These are phyloP conservation scores for Exophiala xenobiotica DNA, from an alignment of 2,329 filamentous ascomycete genomes.

Conservation along the genomic window DNA sequence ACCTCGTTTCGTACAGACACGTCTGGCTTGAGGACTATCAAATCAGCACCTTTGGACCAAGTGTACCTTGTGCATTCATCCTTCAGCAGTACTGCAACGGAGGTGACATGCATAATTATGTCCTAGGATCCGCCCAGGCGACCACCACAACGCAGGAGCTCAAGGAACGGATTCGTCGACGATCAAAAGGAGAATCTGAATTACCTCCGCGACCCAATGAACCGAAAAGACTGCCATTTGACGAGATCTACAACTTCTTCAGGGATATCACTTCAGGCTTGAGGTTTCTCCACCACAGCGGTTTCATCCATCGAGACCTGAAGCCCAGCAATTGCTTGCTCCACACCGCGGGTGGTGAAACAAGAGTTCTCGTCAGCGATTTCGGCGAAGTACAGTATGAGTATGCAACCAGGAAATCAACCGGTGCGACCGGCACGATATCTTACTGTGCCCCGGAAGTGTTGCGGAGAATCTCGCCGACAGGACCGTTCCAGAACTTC, in stretches of 20 bases:
- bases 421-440: slow-evolving; percentile 90
- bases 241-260: slow-evolving; percentile 96
- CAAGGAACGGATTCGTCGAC: slow-evolving; percentile 80
- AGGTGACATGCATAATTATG: slow-evolving; percentile 84
- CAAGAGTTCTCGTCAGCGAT: slow-evolving; percentile 88
- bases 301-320: slow-evolving; percentile 93
- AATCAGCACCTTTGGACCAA: slow-evolving; percentile 82
- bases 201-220: slow-evolving; percentile 38
- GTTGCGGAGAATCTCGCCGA: slow-evolving; percentile 61
- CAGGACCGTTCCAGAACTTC: slow-evolving; percentile 83
- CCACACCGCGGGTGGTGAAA: slow-evolving; percentile 68
- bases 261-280: slow-evolving; percentile 91
- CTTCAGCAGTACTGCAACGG: slow-evolving; percentile 96
- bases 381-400: slow-evolving; percentile 95
- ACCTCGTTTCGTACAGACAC: slow-evolving; percentile 93
- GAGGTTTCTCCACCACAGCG: slow-evolving; percentile 82
- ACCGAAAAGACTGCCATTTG: slow-evolving; percentile 65
- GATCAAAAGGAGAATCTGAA: slow-evolving; percentile 75
- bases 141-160: slow-evolving; percentile 74
- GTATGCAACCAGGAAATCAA: slow-evolving; percentile 78
- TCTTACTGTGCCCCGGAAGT: slow-evolving; percentile 98
- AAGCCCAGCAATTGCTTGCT: slow-evolving; percentile 95
- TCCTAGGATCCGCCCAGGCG: slow-evolving; percentile 67
- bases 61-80: slow-evolving; percentile 92
- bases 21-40: slow-evolving; percentile 93